Evolutionary conservation across 257 asterid species (phyloP).

Genomic region (Penstemon davidsonii): DNA sequence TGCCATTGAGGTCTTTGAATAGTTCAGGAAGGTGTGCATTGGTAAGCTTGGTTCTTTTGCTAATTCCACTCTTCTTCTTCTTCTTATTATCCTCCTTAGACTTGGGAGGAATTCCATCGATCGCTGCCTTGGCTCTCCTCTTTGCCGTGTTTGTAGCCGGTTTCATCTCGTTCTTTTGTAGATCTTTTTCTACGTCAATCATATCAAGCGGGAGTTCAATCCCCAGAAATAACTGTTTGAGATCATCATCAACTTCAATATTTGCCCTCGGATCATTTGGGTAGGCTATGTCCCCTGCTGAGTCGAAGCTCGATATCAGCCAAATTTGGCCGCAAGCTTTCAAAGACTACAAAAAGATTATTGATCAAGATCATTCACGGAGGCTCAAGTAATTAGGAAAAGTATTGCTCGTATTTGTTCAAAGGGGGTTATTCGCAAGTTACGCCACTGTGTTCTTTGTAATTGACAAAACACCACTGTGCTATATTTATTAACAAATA

Average conservation of each 20-base stretch:
- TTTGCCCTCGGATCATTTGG: conserved; percentile 65
- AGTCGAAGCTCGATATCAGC: conserved; percentile 70
- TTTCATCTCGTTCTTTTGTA: conserved; percentile 82
- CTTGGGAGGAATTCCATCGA: conserved; percentile 59
- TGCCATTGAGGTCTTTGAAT: conserved; percentile 48
- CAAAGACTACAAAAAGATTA: conserved; percentile 42
- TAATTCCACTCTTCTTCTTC: conserved; percentile 82
- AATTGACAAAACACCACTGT: no score
- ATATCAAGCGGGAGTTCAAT: conserved; percentile 80
- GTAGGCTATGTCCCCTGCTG: conserved; percentile 83
- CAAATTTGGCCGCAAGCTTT: conserved; percentile 68
- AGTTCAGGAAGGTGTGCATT: conserved; percentile 87
- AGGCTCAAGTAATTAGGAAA: no score
- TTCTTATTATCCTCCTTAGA: conserved; percentile 46
- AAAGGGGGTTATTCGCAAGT: no score
- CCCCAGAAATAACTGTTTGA: conserved; percentile 61
- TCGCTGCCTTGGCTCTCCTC: conserved; percentile 77
- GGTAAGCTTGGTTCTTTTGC: conserved; percentile 93
- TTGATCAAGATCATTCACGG: no score
- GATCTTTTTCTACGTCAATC: conserved; percentile 80
- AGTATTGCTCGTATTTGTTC: no score
- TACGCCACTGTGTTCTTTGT: no score
- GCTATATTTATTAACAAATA: no score
- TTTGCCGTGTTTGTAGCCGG: conserved; percentile 80
- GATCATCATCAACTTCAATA: conserved; percentile 69